Percentiles rank a stretch among this genome's conserved stretches.
phyloP scores from a whole-genome alignment of 108 stramenopile genomes.

The Cyclostephanos tholiformis region DNA sequence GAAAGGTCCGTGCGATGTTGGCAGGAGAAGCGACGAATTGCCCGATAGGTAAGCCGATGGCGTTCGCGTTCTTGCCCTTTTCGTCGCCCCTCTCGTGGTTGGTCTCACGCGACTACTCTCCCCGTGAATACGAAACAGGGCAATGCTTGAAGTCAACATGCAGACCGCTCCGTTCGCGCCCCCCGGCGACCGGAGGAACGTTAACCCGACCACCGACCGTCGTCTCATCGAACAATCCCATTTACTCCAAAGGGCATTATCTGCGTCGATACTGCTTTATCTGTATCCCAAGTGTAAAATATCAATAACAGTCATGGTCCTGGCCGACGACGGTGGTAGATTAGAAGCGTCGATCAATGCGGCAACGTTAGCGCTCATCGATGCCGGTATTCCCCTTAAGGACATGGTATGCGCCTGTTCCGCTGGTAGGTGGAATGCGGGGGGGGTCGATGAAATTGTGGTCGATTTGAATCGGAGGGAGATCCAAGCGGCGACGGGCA shows the following conservation, averaged over 20 bases:
- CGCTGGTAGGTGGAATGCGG: slow-evolving; percentile 67
- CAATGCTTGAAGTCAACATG: slow-evolving; percentile 72
- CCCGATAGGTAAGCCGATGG: slow-evolving; percentile 54
- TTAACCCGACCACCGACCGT: slow-evolving; percentile 76
- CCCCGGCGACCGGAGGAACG: slow-evolving; percentile 66
- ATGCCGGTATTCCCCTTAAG: slow-evolving; percentile 83
- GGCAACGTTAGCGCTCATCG: slow-evolving; percentile 76
- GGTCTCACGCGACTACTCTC: neutral
- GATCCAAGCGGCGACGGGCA: slow-evolving; percentile 49
- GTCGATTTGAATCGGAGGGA: slow-evolving; percentile 84
- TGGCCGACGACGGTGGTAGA: slow-evolving; percentile 88
- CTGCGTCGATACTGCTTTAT: slow-evolving; percentile 77
- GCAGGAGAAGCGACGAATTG: slow-evolving; percentile 72
- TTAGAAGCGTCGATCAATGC: slow-evolving; percentile 88
- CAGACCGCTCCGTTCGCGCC: slow-evolving; percentile 72
- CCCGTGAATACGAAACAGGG: slow-evolving; percentile 32
- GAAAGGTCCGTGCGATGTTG: slow-evolving; percentile 68
- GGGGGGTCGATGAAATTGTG: slow-evolving; percentile 61
- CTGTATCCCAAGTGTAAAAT: slow-evolving; percentile 82
- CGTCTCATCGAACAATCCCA: slow-evolving; percentile 79
- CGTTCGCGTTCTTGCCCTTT: neutral
- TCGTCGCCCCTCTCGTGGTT: neutral
- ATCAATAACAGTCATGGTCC: slow-evolving; percentile 62
- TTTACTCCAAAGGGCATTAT: slow-evolving; percentile 72
- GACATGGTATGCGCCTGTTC: slow-evolving; percentile 87